Evolutionary conservation across 768 basidiomycete genomes (phyloP), one percentile per base, ranked within the genome.

Genomic region (Lactarius hatsudake): DNA sequence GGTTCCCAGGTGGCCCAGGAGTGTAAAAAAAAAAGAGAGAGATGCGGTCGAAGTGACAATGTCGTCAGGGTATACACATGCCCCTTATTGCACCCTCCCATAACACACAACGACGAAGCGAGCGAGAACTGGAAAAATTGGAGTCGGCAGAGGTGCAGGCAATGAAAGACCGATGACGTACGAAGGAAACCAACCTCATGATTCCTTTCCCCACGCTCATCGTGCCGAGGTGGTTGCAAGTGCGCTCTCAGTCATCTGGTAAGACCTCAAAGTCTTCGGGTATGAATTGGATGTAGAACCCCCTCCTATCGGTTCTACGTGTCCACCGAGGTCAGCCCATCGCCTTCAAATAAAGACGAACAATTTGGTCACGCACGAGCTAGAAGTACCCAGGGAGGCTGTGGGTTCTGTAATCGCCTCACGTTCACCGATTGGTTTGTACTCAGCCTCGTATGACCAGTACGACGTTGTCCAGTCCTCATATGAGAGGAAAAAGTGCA

Each of bases 401-500:
- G 42, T 59, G 48, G 62, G 62, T 28, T 64, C 53, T 38, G 26
- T 15, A 23, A 59, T 59, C 26, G 62, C 62, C 23, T 59, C 51
- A 6, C 66, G 56, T 38, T 23, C 28, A 23, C 48, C 57, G 10
- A 9, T 9, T 5, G 62, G 51, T 43, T 55, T 59, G 57, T 60
- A 63, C 23, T 54, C 58, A 9, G 18, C 34, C 15, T 68, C 51
- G 32, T 48, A 28, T n/a, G 66, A 60, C 57, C 58, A 64, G 58
- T 68, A 59, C 36, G 66, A 64, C 12, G 55, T 57, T 28, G 30
- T 54, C 54, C 51, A 42, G 36, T 68, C 66, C n/a, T 53, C 58
- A 34, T 68, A 64, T 28, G 66, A 68, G 13, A 68, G 62, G 57
- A 68, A 68, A 34, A 68, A 43, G 38, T 64, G 63, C 15, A 68